A percentile compares a stretch with the other conserved stretches of the same genome.
These are phyloP conservation scores for Termitomyces sp. DNA, from an alignment of 768 basidiomycete genomes.

Conservation along the genomic window DNA sequence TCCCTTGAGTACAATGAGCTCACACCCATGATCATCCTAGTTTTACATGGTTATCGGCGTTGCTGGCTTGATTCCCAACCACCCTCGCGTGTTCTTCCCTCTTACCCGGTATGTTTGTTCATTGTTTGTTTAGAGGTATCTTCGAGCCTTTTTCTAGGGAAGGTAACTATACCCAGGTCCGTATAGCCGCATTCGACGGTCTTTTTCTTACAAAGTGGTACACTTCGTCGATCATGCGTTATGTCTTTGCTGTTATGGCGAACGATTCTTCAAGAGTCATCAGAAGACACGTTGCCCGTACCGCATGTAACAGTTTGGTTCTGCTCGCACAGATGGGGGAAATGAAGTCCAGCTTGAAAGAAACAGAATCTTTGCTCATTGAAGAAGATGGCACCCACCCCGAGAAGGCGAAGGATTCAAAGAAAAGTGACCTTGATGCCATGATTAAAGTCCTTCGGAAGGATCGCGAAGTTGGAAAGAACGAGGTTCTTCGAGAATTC, in stretches of 20 bases:
- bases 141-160: constrained; percentile 49
- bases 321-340: constrained; percentile 87
- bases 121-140: not conserved
- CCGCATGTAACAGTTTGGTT: constrained; percentile 81
- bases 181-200: constrained; percentile 91
- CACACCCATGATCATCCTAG: constrained; percentile 29
- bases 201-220: constrained; percentile 89
- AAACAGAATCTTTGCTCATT: constrained; percentile 71
- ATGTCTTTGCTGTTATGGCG: constrained; percentile 81
- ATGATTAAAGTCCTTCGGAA: constrained; percentile 87
- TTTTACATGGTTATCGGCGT: constrained; percentile 76
- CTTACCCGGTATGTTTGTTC: constrained; percentile 67
- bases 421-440: constrained; percentile 77
- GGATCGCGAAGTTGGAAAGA: constrained; percentile 79
- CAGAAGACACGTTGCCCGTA: constrained; percentile 82
- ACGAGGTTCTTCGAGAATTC: constrained; percentile 72
- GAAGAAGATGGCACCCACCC: constrained; percentile 79
- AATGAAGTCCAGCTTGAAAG: constrained; percentile 71
- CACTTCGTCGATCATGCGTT: constrained; percentile 76
- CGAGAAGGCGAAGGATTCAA: constrained; percentile 67
- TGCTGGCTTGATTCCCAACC: constrained; percentile 73
- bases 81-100: constrained; percentile 75
- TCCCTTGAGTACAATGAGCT: not conserved
- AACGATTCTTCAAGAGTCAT: constrained; percentile 80
- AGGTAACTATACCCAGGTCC: constrained; percentile 90